phyloP scores from a whole-genome alignment of 805 yeast genomes.

The Barnettozyma sucrosica region DNA sequence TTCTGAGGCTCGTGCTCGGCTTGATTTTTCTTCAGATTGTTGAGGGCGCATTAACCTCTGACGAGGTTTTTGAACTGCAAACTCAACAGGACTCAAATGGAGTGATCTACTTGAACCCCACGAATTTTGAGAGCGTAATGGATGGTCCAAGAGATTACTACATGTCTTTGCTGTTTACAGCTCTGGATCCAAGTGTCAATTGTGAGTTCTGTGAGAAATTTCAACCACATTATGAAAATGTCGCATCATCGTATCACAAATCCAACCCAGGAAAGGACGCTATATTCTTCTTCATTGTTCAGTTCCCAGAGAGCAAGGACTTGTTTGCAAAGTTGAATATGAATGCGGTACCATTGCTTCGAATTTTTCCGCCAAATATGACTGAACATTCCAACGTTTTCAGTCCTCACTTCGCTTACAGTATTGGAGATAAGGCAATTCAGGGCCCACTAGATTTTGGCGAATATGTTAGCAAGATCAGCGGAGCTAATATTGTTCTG shows the following conservation, averaged over 20 bases:
- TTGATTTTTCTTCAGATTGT: constrained; percentile 1
- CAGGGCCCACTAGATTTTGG: constrained; percentile 45
- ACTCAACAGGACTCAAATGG: constrained; percentile 24
- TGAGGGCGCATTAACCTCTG: constrained; percentile 11
- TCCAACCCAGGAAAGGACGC: constrained; percentile 38
- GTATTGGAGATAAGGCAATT: constrained; percentile 25
- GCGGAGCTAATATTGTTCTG: constrained; percentile 39
- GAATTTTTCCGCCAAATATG: constrained; percentile 53
- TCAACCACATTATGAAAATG: constrained; percentile 34
- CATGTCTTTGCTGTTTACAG: constrained; percentile 47
- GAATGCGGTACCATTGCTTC: constrained; percentile 55
- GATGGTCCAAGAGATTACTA: constrained; percentile 47
- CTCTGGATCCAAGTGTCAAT: constrained; percentile 35
- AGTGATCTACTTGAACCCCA: constrained; percentile 33
- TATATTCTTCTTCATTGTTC: constrained; percentile 45
- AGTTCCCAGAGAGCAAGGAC: constrained; percentile 39
- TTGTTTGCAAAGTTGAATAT: constrained; percentile 39
- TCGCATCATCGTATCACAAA: constrained; percentile 37
- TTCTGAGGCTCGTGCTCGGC: not conserved
- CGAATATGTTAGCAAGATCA: constrained; percentile 41
- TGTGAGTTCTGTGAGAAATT: constrained; percentile 46
- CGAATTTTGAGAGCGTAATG: constrained; percentile 35
- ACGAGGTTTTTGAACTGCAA: constrained; percentile 8
- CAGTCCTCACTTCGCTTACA: constrained; percentile 33
- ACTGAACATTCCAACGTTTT: constrained; percentile 22